Percentiles rank a stretch among this genome's conserved stretches.
Conservation (phyloP, 139 green algal species). For the Auxenochlorella pyrenoidosa region DNA sequence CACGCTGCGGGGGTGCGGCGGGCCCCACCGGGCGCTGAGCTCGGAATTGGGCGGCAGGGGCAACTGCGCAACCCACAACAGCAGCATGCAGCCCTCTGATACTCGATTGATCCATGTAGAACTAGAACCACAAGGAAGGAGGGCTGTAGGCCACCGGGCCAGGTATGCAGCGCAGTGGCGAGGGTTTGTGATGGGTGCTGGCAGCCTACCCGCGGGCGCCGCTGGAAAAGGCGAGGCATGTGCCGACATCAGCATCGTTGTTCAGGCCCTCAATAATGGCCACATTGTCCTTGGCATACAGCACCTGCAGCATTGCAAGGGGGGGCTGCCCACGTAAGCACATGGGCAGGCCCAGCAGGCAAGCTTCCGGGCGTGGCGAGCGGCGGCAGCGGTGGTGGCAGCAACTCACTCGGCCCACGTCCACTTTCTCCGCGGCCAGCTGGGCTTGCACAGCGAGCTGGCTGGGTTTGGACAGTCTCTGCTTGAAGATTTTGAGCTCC, state of each 20-base stretch:
- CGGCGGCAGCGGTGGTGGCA: neutral
- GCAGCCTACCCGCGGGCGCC: constrained; percentile 70
- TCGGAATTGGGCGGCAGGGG: too few species aligned
- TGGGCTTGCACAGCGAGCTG: constrained; percentile 85
- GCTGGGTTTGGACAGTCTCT: constrained; percentile 71
- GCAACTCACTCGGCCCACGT: constrained; percentile 70
- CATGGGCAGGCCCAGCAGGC: neutral
- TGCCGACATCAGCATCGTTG: constrained; percentile 84
- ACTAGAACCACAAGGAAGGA: too few species aligned
- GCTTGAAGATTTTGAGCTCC: constrained; percentile 88
- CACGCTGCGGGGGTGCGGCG: constrained; percentile 59
- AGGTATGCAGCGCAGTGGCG: neutral
- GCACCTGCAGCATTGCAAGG: constrained; percentile 65
- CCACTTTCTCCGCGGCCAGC: constrained; percentile 72
- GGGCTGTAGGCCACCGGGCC: too few species aligned
- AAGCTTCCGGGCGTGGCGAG: neutral
- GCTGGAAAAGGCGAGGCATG: constrained; percentile 80
- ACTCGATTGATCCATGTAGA: neutral
- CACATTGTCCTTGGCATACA: constrained; percentile 70
- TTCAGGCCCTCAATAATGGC: constrained; percentile 88
- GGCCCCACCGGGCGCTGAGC: too few species aligned
- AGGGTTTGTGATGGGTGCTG: neutral
- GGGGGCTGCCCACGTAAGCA: neutral
- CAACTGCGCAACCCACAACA: too few species aligned
- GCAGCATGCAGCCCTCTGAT: neutral